Percentiles rank a stretch among this genome's conserved stretches.
Conservation (phyloP, 2,329 filamentous ascomycete species). For the Orbilia brochopaga region DNA sequence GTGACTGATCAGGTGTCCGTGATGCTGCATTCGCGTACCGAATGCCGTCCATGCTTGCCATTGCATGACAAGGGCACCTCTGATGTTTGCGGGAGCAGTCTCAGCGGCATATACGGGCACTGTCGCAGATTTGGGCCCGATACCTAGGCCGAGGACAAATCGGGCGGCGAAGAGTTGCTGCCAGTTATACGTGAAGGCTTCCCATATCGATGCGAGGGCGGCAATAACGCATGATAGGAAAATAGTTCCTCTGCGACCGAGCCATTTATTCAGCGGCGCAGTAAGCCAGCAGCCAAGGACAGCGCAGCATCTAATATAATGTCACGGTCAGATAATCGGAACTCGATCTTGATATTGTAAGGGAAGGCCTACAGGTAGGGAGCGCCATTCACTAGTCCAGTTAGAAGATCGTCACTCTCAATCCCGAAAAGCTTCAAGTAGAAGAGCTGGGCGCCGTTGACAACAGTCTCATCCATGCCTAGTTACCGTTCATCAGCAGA, state of each 20-base stretch:
- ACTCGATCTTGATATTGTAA: conserved; percentile 55
- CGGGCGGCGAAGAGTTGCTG: conserved; percentile 72
- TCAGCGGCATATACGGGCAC: conserved; percentile 80
- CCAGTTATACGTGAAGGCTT: conserved; percentile 74
- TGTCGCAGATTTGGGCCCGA: conserved; percentile 76
- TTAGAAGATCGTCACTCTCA: conserved; percentile 61
- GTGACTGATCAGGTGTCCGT: too few relatives aligned
- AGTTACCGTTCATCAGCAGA: neutral
- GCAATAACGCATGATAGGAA: conserved; percentile 77
- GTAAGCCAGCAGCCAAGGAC: conserved; percentile 75
- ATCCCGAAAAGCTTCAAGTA: conserved; percentile 70
- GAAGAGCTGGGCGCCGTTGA: conserved; percentile 72
- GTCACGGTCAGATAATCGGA: conserved; percentile 61
- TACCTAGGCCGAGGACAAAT: conserved; percentile 76
- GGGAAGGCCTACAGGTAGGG: conserved; percentile 57
- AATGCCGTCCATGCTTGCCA: conserved; percentile 76
- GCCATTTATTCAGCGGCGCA: conserved; percentile 68
- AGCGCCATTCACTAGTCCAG: conserved; percentile 67
- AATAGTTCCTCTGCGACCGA: conserved; percentile 76
- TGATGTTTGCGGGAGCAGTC: conserved; percentile 71
- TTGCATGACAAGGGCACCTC: conserved; percentile 79
- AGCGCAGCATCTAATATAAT: conserved; percentile 65
- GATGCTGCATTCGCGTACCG: conserved; percentile 56
- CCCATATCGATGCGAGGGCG: conserved; percentile 63
- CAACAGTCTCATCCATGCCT: conserved; percentile 67